Base-by-base conservation (phyloP, 2,329 filamentous ascomycete species). In the Sporothrix protearum region DNA sequence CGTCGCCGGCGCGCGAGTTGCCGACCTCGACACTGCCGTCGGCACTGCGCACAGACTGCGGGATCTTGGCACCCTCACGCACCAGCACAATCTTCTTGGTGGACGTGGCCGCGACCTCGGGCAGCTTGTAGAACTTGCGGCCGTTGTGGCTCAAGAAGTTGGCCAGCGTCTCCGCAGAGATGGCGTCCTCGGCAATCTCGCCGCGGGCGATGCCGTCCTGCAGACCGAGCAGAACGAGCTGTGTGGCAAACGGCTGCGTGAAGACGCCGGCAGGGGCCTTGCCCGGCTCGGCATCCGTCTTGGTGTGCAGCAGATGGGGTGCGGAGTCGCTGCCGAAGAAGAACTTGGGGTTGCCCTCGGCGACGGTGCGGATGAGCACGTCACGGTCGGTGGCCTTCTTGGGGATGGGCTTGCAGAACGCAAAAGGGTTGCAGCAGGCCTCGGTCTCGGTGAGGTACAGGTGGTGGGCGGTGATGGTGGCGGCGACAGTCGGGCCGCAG, bases 391-490 rank as follows among this genome's bases (percentile, higher is more conserved):
- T 84, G 0, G 92, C 89, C 47, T 88, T 89, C 83, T 92, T 92
- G 68, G 91, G 88, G 42, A 92, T 93, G 85, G 85, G 90, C 88
- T 87, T 95, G 89, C 78, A 94, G 45, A 75, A 75, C 3, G 74
- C 73, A 72, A 75, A 73, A 3, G 74, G 74, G 64, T 75, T 55
- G 71, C 73, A 75, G 67, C 73, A 75, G 33, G 75, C 74, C 19
- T 76, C 76, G 30, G 74, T 72, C 16, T 71, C 71, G 3, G 75
- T 76, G 42, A 97, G 85, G 75, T 88, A 93, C 28, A 97, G 84
- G 77, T 97, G 94, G 78, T 97, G 94, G 1, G 93, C 92, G 0
- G 94, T 97, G 75, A 97, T 93, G 10, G 92, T 95, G 3, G 86
- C 90, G 0, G 87, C 91, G 30, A 97, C 95, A 2, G 87, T 92